Conservation (phyloP, 768 basidiomycete genomes). For the Dioszegia aurantiaca region DNA sequence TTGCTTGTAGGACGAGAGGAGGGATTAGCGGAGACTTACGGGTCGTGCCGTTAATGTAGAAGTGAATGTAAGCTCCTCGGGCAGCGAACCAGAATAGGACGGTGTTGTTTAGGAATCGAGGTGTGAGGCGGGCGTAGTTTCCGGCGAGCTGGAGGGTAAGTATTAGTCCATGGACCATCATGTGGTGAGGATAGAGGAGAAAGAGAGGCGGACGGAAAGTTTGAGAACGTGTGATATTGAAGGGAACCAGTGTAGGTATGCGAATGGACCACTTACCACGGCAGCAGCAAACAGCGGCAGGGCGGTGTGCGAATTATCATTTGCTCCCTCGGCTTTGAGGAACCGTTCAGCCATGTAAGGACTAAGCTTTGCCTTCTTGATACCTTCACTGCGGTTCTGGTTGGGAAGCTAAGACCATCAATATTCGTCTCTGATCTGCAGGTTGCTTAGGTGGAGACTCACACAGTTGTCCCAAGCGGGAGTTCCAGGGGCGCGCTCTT, state of each 20-base stretch:
- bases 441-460: too few relatives aligned
- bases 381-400: conserved; percentile 4
- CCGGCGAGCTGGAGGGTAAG: conserved; percentile 30
- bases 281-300: conserved; percentile 37
- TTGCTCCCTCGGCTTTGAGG: conserved; percentile 40
- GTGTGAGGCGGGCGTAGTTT: conserved; percentile 32
- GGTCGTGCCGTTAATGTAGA: conserved; percentile 41
- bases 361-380: conserved; percentile 33
- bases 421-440: too few relatives aligned
- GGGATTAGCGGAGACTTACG: conserved; percentile 30
- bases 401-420: conserved; percentile 4
- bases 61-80: conserved; percentile 27
- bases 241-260: too few relatives aligned
- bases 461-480: conserved; percentile 32
- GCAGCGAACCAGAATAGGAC: conserved; percentile 33
- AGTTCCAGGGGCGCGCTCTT: conserved; percentile 27
- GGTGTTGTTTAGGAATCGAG: conserved; percentile 33
- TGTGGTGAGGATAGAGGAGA: not conserved
- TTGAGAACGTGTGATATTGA: not conserved
- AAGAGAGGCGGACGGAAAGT: not conserved
- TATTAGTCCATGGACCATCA: too few relatives aligned
- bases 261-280: conserved; percentile 24
- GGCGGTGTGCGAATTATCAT: conserved; percentile 36
- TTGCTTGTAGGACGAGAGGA: too few relatives aligned
- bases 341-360: conserved; percentile 22